Evolutionary conservation across 345 rosid species (phyloP).

Genomic region (Rubroshorea leprosula): DNA sequence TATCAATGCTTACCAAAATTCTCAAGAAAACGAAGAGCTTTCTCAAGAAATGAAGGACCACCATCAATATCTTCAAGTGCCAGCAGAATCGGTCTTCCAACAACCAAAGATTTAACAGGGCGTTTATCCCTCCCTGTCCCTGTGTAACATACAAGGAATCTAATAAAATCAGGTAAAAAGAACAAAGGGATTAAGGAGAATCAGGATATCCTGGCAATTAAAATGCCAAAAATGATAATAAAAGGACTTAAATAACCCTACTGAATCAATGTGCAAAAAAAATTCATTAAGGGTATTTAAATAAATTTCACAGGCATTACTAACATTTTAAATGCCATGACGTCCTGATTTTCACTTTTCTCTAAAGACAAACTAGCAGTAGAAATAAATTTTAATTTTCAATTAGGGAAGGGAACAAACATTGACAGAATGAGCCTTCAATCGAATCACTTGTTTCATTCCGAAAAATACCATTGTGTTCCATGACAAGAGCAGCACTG

Average conservation of each 20-base stretch:
- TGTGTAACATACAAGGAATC: constrained; percentile 21
- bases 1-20: constrained; percentile 63
- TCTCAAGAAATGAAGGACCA: constrained; percentile 96
- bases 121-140: constrained; percentile 99
- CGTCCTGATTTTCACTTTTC: no score
- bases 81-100: constrained; percentile 97
- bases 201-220: no score
- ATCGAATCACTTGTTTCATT: constrained; percentile 60
- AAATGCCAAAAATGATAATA: no score
- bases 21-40: constrained; percentile 95
- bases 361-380: neutral
- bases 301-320: no score
- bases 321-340: no score
- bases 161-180: constrained; percentile 9
- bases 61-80: constrained; percentile 99
- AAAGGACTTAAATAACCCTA: no score
- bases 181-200: no score
- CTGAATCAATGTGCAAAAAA: no score
- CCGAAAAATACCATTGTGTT: constrained; percentile 82
- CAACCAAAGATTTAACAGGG: constrained; percentile 86
- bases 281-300: no score
- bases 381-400: constrained; percentile 4
- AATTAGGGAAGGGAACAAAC: constrained; percentile 32
- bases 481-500: constrained; percentile 94
- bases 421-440: constrained; percentile 84